phyloP scores from a whole-genome alignment of 2,329 filamentous ascomycete species.

The Pseudogymnoascus sp. region DNA sequence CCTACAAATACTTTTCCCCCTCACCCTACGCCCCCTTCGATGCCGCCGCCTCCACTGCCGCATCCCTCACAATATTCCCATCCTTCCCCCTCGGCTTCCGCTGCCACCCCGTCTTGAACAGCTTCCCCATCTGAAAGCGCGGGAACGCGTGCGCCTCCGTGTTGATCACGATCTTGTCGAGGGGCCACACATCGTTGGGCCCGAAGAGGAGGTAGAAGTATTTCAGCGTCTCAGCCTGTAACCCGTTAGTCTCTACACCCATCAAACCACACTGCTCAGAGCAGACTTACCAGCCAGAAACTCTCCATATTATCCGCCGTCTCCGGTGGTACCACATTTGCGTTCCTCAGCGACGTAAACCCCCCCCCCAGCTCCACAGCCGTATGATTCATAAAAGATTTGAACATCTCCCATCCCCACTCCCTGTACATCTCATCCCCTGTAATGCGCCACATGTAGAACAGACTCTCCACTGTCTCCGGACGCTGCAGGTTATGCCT shows the following conservation, averaged over 20 bases:
- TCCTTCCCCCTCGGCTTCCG: constrained; percentile 49
- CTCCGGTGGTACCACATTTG: constrained; percentile 59
- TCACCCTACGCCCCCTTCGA: constrained; percentile 66
- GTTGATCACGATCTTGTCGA: constrained; percentile 86
- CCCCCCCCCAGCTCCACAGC: constrained; percentile 68
- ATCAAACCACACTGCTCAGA: background rate
- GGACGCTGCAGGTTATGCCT: constrained; percentile 88
- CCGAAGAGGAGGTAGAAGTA: constrained; percentile 96
- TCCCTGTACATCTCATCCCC: constrained; percentile 80
- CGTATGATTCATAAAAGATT: constrained; percentile 79
- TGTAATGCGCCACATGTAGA: constrained; percentile 99
- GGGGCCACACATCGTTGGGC: constrained; percentile 67
- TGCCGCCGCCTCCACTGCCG: constrained; percentile 71
- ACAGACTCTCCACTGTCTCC: constrained; percentile 90
- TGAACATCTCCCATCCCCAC: constrained; percentile 99
- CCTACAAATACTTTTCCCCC: constrained; percentile 31
- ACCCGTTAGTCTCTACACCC: constrained; percentile 12
- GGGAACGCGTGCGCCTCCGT: constrained; percentile 92
- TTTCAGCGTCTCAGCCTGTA: constrained; percentile 89
- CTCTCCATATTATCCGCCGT: constrained; percentile 92
- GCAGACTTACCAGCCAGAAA: constrained; percentile 75
- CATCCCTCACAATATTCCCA: constrained; percentile 34
- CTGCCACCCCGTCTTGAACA: constrained; percentile 76
- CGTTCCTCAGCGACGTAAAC: constrained; percentile 74
- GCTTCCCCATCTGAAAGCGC: constrained; percentile 68